Base-by-base conservation (phyloP, 2,329 filamentous ascomycete genomes). In the Fusarium sp. region DNA sequence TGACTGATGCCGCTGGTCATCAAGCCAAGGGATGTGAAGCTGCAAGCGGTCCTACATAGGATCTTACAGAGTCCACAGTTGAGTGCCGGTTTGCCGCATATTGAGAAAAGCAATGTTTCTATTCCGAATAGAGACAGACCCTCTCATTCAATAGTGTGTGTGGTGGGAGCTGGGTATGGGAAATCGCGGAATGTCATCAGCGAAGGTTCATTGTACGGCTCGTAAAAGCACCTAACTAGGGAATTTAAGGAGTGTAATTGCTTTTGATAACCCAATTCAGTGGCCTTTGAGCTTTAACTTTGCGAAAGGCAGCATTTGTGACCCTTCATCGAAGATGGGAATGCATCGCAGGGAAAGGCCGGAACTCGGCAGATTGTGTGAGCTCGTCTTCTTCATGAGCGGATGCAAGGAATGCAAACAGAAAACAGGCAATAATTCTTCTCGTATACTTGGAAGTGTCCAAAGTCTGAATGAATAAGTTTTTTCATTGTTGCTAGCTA, bases 11-110 rank as follows among this genome's bases (percentile, higher is more conserved):
- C 45, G 64, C 79, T 54, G 78, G 81, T 53, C 88, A 84, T 5
- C 84, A 85, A 14, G 87, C 86, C 58, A 90, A 79, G 76, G 35
- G 51, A n/a, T 90, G 90, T 15, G 90, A 83, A 1, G 83, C 89
- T 26, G 82, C 88, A 26, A 87, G 87, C 86, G 8, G 83, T 84
- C 2, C 79, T 76, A 75, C 89, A 90, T 9, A 91, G 82, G 3
- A 90, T 84, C 59, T 84, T 85, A 63, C 81, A 81, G 8, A 90
- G 81, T 74, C 90, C 87, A 38, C 84, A 81, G 5, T 88, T 88
- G 10, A 89, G 82, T 30, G 82, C 82, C 4, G 77, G 67, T 42
- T 80, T 82, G 2, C 80, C 81, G 0, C 82, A 81, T 1, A 88
- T 90, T 14, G 90, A 83, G 44, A 91, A 85, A 48, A 83, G 83